Evolutionary conservation across 306 rosid species (phyloP).

Genomic region (Spatholobus suberectus): DNA sequence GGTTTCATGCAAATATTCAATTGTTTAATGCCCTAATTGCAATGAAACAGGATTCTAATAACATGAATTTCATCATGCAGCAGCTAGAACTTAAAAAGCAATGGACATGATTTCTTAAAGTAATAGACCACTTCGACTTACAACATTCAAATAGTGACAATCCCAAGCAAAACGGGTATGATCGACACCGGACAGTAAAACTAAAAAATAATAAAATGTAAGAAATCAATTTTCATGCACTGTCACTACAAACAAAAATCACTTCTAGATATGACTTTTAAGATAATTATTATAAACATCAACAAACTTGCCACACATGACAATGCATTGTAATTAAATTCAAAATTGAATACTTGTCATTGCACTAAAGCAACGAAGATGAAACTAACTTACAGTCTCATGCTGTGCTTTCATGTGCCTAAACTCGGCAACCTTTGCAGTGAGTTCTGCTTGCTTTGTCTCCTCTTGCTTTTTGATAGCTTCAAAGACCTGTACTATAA

Average conservation of each 20-base stretch:
- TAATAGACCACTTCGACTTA: neutral
- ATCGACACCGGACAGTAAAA: neutral
- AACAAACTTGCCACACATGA: too few species aligned
- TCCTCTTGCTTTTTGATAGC: constrained; percentile 77
- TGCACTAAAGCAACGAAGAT: neutral
- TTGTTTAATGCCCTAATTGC: neutral
- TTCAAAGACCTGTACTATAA: constrained; percentile 64
- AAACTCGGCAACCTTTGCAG: constrained; percentile 76
- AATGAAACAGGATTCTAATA: neutral
- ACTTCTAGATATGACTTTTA: too few species aligned
- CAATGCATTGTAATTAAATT: too few species aligned
- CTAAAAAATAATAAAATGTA: neutral
- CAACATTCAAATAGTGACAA: neutral
- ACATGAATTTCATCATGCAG: constrained; percentile 19
- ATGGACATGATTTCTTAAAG: neutral
- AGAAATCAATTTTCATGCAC: too few species aligned
- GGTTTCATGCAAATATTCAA: neutral
- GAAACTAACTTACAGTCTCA: constrained; percentile 66
- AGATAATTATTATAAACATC: too few species aligned
- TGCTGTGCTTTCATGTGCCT: constrained; percentile 78
- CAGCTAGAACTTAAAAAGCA: constrained; percentile 8
- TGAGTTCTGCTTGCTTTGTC: constrained; percentile 71
- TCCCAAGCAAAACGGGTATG: neutral
- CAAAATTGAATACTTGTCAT: neutral
- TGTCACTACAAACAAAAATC: too few species aligned